Base-by-base conservation (phyloP, 2,329 filamentous ascomycete genomes). In the Amylocarpus encephaloides region DNA sequence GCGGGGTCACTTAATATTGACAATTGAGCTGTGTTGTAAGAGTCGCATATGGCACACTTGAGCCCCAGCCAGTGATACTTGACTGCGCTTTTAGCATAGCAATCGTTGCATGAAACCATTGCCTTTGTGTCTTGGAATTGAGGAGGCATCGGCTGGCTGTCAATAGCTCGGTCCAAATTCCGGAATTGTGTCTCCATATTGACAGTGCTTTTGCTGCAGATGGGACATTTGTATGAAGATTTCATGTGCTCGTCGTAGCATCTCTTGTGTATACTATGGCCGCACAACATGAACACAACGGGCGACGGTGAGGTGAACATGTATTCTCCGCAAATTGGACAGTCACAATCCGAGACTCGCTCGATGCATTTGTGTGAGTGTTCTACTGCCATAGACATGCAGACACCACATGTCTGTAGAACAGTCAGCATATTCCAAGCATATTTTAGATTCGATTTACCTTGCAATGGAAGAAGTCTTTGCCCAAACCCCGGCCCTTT, bases 391-490 rank as follows among this genome's bases (percentile, higher is more conserved):
- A 96, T 95, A 6, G 88, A 86, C 63, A 97, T 93, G 71, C 93
- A 98, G 22, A 94, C 90, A 61, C 88, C 88, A 70, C 93, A 98
- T 61, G 83, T 91, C 85, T 90, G 55, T 50, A 29, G 30, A 33
- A n/a, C n/a, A 30, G 41, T 51, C 49, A 43, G 46, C 50, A 48
- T 12, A 15, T n/a, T 6, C 16, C 3, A 36, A 32, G 4, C n/a
- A 18, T 4, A 18, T 35, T n/a, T 11, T 6, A 26, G 40, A 15
- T 18, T 13, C 10, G 32, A 60, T 70, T 67, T 72, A 92, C 89
- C 80, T 95, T 94, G 85, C 93, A 98, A 69, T 98, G 93, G 64
- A 94, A 91, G 66, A 95, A 98, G 66, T 98, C 93, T 66, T 95
- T 97, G 3, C 93, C 92, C 29, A 98, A 73, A 1, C 93, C 93